A percentile compares a stretch with the other conserved stretches of the same genome.
phyloP scores from a whole-genome alignment of 2,329 filamentous ascomycete genomes.

The Venturiaceae sp. region DNA sequence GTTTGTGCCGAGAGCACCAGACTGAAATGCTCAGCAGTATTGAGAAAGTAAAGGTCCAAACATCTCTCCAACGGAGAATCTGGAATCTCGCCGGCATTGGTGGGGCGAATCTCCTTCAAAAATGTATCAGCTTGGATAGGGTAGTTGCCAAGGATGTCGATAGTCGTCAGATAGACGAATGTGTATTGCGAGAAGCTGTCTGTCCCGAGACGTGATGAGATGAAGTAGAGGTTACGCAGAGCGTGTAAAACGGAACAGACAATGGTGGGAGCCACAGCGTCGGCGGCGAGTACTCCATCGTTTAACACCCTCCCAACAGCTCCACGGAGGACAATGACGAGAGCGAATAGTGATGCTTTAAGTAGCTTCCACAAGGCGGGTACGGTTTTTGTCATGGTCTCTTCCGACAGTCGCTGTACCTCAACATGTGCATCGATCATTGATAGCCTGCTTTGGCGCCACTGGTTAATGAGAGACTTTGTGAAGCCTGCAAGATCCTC shows the following conservation, averaged over 20 bases:
- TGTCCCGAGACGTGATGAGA: constrained; percentile 64
- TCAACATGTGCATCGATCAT: constrained; percentile 63
- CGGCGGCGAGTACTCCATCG: constrained; percentile 44
- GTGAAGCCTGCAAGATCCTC: constrained; percentile 61
- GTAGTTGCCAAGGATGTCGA: constrained; percentile 72
- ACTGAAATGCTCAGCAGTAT: constrained; percentile 75
- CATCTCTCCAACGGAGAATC: constrained; percentile 58
- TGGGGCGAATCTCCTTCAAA: constrained; percentile 51
- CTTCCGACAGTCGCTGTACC: constrained; percentile 48
- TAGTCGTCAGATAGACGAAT: constrained; percentile 72
- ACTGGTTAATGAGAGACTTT: constrained; percentile 56
- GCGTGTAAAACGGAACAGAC: constrained; percentile 63
- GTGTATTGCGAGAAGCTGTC: constrained; percentile 72
- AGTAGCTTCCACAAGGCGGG: constrained; percentile 67
- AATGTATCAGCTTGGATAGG: constrained; percentile 56
- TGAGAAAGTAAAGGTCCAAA: constrained; percentile 82
- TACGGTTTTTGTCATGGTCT: constrained; percentile 57
- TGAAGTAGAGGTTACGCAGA: constrained; percentile 71
- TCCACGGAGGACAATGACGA: constrained; percentile 65
- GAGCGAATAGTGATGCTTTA: constrained; percentile 64
- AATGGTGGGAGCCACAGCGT: constrained; percentile 51
- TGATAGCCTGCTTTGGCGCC: constrained; percentile 66
- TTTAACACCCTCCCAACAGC: constrained; percentile 57
- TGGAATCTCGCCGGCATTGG: constrained; percentile 46
- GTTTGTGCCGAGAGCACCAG: constrained; percentile 54